phyloP scores from a whole-genome alignment of 345 rosid species.

The Citrus medica region DNA sequence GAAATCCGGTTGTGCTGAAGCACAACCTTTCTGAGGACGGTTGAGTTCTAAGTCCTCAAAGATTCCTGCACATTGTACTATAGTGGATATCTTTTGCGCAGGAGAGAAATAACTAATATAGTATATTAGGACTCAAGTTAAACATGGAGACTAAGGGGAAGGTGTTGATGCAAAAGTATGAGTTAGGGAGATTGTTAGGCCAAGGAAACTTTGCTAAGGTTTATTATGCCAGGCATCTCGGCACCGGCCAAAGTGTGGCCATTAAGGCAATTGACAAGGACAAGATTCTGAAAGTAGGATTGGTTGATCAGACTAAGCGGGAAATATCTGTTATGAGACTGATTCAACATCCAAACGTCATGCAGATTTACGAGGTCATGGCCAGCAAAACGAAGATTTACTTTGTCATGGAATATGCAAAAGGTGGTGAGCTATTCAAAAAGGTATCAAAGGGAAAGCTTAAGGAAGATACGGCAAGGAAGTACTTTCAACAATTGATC shows the following conservation, averaged over 20 bases:
- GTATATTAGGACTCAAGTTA: slow-evolving; percentile 7
- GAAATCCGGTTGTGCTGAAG: slow-evolving; percentile 18
- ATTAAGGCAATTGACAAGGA: slow-evolving; percentile 41
- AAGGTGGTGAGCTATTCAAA: slow-evolving; percentile 42
- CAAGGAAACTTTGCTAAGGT: slow-evolving; percentile 46
- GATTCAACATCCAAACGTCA: slow-evolving; percentile 37
- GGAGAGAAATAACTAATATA: slow-evolving; percentile 5
- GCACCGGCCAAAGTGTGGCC: slow-evolving; percentile 32
- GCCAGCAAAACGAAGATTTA: slow-evolving; percentile 46
- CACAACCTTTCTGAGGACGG: slow-evolving; percentile 39
- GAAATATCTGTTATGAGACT: slow-evolving; percentile 39
- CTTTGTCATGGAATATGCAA: slow-evolving; percentile 39
- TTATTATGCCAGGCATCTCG: slow-evolving; percentile 29
- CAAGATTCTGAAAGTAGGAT: slow-evolving; percentile 31
- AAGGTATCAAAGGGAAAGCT: slow-evolving; percentile 37
- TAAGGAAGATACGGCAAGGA: slow-evolving; percentile 31
- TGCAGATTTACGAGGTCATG: slow-evolving; percentile 41
- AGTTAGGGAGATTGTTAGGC: slow-evolving; percentile 38
- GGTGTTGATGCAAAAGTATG: slow-evolving; percentile 38
- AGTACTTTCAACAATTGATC: slow-evolving; percentile 38
- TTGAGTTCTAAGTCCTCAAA: slow-evolving; percentile 17
- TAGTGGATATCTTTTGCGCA: neutral
- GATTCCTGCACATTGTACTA: slow-evolving; percentile 7
- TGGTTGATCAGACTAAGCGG: slow-evolving; percentile 40
- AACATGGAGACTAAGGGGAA: slow-evolving; percentile 32